Percentiles rank a stretch among this genome's conserved stretches.
phyloP scores from a whole-genome alignment of 805 yeast genomes.

The Wickerhamomyces sydowiorum region DNA sequence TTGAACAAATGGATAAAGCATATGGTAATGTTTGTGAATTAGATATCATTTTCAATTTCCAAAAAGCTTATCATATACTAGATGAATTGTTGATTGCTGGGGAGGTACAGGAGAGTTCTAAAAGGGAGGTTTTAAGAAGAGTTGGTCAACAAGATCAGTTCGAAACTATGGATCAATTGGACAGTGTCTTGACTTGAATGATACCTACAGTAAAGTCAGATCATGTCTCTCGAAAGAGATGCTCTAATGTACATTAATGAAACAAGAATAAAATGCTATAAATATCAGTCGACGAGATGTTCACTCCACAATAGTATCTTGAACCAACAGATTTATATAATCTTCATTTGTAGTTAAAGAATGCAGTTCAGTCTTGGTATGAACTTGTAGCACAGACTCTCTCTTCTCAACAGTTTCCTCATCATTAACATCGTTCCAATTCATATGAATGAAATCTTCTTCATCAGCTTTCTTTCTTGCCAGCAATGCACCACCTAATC shows the following conservation, averaged over 20 bases:
- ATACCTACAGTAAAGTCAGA: constrained; percentile 1
- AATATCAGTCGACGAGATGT: neutral
- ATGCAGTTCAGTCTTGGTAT: constrained; percentile 17
- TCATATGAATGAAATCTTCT: constrained; percentile 39
- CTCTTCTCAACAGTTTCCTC: constrained; percentile 23
- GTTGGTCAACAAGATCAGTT: constrained; percentile 83
- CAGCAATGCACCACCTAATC: constrained; percentile 63
- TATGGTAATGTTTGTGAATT: constrained; percentile 96
- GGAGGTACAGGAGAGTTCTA: constrained; percentile 75
- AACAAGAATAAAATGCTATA: no score
- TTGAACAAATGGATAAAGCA: constrained; percentile 93
- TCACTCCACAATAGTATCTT: constrained; percentile 16
- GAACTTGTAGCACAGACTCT: constrained; percentile 20
- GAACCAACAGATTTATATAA: constrained; percentile 25
- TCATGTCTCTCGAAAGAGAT: no score
- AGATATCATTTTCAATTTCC: constrained; percentile 94
- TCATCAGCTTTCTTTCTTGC: constrained; percentile 62
- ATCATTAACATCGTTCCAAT: constrained; percentile 39
- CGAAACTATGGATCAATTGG: constrained; percentile 67
- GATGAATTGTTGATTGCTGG: constrained; percentile 92
- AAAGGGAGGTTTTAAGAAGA: constrained; percentile 68
- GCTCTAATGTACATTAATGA: constrained; percentile 3
- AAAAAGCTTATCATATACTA: constrained; percentile 85
- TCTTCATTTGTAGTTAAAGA: constrained; percentile 25
- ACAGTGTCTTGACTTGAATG: constrained; percentile 31